Conservation (phyloP, 2,329 filamentous ascomycete species). For the Clonostachys chloroleuca region DNA sequence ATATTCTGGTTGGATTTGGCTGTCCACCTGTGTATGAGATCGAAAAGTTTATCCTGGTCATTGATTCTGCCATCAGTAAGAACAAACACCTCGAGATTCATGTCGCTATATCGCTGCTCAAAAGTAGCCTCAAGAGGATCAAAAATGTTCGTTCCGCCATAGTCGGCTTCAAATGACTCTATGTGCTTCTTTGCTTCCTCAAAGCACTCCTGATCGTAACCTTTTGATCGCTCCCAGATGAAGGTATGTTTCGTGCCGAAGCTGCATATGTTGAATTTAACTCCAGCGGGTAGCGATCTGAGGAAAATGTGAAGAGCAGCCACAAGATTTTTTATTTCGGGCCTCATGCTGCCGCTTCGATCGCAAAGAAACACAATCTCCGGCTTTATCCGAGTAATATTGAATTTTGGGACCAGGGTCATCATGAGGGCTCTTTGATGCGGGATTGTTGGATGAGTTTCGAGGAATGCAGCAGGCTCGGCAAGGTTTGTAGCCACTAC, state of each 20-base stretch:
- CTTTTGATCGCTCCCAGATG: constrained; percentile 40
- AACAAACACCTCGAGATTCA: constrained; percentile 48
- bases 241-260: constrained; percentile 48
- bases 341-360: constrained; percentile 62
- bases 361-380: constrained; percentile 74
- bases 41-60: constrained; percentile 35
- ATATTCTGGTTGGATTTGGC: constrained; percentile 32
- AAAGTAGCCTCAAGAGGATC: constrained; percentile 37
- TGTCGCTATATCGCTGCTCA: constrained; percentile 29
- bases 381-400: constrained; percentile 43
- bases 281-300: constrained; percentile 58
- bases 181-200: constrained; percentile 36
- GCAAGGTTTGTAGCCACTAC: constrained; percentile 55
- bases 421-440: constrained; percentile 65
- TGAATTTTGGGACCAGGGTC: constrained; percentile 66
- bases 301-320: constrained; percentile 58
- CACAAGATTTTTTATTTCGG: constrained; percentile 47
- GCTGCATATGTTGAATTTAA: constrained; percentile 67
- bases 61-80: constrained; percentile 54
- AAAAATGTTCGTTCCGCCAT: constrained; percentile 51
- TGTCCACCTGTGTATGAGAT: constrained; percentile 35
- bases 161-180: constrained; percentile 33
- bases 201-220: constrained; percentile 38
- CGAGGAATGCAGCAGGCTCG: constrained; percentile 59
- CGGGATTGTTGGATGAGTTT: constrained; percentile 57